phyloP scores from a whole-genome alignment of 2,329 filamentous ascomycete species.

The Lachnellula hyalina region DNA sequence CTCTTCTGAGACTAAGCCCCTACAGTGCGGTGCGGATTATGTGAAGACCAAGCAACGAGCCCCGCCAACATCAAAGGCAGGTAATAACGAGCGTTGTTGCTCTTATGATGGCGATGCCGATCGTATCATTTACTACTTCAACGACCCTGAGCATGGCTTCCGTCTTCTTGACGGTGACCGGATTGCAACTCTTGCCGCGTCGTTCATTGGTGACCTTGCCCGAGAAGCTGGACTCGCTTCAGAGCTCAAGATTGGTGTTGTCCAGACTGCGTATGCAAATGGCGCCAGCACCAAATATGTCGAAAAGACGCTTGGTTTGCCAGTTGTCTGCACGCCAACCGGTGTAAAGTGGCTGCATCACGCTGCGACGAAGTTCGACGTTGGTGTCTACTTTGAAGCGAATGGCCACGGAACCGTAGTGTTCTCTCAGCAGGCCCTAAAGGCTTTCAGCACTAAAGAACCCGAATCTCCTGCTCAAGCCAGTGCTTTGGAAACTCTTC shows the following conservation, averaged over 20 bases:
- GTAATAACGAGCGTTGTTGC: conserved; percentile 72
- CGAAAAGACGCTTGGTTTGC: conserved; percentile 78
- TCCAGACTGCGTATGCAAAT: conserved; percentile 97
- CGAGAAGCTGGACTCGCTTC: conserved; percentile 71
- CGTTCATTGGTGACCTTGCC: conserved; percentile 86
- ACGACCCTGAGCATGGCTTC: conserved; percentile 76
- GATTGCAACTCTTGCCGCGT: conserved; percentile 89
- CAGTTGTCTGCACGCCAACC: conserved; percentile 87
- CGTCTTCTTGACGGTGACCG: conserved; percentile 93
- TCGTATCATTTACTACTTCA: conserved; percentile 91
- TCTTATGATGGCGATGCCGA: conserved; percentile 95
- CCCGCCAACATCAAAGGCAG: conserved; percentile 74
- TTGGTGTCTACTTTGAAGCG: conserved; percentile 97
- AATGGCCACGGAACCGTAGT: conserved; percentile 97
- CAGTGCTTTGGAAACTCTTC: conserved; percentile 78
- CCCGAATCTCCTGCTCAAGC: conserved; percentile 90
- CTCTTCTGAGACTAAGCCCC: conserved; percentile 12
- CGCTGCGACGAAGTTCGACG: conserved; percentile 88
- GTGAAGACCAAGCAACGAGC: conserved; percentile 96
- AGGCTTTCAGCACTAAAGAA: conserved; percentile 70
- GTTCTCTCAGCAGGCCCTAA: conserved; percentile 80
- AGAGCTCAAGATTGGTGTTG: conserved; percentile 84
- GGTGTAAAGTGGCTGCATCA: conserved; percentile 98
- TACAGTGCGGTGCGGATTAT: conserved; percentile 85
- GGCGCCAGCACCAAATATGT: conserved; percentile 92